Evolutionary conservation across 805 yeast species (phyloP), one percentile per base, ranked within the genome.

Genomic region (Candida oleophila): DNA sequence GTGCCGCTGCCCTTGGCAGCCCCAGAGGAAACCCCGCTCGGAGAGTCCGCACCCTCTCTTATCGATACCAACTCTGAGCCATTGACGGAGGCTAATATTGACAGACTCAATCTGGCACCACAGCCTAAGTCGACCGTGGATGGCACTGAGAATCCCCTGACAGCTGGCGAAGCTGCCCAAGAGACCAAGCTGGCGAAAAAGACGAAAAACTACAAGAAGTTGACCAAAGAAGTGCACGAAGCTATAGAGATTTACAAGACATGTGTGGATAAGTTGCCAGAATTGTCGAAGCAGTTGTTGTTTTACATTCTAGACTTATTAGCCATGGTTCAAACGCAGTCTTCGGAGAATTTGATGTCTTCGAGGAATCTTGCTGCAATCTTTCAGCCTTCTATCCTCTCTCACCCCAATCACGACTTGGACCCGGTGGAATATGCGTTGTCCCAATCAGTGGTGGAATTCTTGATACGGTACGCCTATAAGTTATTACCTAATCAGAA

Each of bases 361-460:
- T 88, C 96, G 1, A 80, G 89, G 56, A 94, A 94, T 62, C 71
- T 94, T 52, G 96, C 98, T 1, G 96, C 98, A 1, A 88, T 94
- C 47, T 94, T 94, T 70, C 99, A 94, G 68, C 98, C 99, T 2
- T 87, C 96, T n/a, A 82, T 94, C 15, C 72, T 94, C 44, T 87
- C 96, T 8, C 98, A 92, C 64, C 96, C 97, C 3, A 79, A 77
- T 53, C 97, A 94, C 64, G 97, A 91, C 61, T 81, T 92, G 83
- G 81, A 85, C 37, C 97, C 97, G 1, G 89, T 83, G 28, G 97
- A 94, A 65, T 91, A 91, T 67, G 92, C 88, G 11, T 68, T 89
- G 32, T 87, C 96, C 3, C 89, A 91, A 54, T 76, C 82, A 5
- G 96, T 89, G 30, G 85, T 94, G 21, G 95, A 91, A 59, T 90